Evolutionary conservation across 2,329 filamentous ascomycete species (phyloP), one percentile per base, ranked within the genome.

Genomic region (Botryotinia calthae): DNA sequence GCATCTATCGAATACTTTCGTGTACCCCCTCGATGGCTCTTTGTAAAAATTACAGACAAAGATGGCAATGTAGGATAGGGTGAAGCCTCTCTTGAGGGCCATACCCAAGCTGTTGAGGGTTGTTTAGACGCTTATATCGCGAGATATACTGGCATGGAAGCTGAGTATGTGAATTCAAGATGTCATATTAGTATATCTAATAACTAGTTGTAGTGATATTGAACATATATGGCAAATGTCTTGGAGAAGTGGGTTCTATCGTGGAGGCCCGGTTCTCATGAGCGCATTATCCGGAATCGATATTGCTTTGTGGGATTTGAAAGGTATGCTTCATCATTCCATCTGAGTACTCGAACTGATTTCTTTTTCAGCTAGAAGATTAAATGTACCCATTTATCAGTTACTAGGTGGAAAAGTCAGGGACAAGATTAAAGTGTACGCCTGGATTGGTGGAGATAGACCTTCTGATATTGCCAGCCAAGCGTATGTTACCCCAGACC

Each of bases 231-330:
- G 93, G 93, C 92, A 94, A 80, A 86, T 87, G 75, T 87, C 88
- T 40, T 94, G 90, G 87, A 86, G 92, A 59, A 84, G 87, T 59
- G 88, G 88, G 0, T 95, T 95, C 81, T 95, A 95, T 81, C 86
- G 93, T 42, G 92, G 92, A 2, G 93, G 92, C 0, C 91, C 92
- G 0, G 92, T 95, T 16, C 90, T 95, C 76, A 94, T 95, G 91
- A 92, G 89, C 76, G 93, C 92, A 0, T 82, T 95, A 25, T 88
- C 91, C 0, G 93, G 93, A 2, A 88, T 95, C 69, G 92, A 95
- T 78, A 95, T 95, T 80, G 92, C 92, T 0, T 83, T 94, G 0
- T 95, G 92, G 92, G 92, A 94, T 81, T 83, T 94, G 31, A 94
- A 94, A 83, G 87, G 85, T 72, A 82, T 31, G 18, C 42, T 14